Evolutionary conservation across 495 filamentous ascomycete genomes (phyloP).

Genomic region (Penicillium steckii): DNA sequence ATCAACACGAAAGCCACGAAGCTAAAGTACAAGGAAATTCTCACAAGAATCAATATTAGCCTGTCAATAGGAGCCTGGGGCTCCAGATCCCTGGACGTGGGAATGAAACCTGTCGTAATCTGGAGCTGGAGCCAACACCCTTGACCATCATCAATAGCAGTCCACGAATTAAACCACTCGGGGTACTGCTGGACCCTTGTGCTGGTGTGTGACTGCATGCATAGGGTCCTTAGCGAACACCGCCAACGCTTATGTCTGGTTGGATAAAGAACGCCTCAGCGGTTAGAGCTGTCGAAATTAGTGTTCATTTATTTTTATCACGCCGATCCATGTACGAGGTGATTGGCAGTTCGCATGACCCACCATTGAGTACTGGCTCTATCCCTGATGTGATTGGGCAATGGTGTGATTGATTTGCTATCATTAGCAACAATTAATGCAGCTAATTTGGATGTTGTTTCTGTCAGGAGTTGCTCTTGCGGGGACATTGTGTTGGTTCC

Average conservation of each 20-base stretch:
- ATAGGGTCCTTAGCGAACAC: slow-evolving; percentile 9
- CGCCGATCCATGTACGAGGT: not conserved
- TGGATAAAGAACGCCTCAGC: slow-evolving; percentile 29
- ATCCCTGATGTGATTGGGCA: slow-evolving; percentile 9
- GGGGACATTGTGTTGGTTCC: slow-evolving; percentile 17
- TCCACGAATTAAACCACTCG: not conserved
- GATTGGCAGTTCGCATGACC: not conserved
- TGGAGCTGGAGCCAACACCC: slow-evolving; percentile 3
- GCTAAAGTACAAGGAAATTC: not conserved
- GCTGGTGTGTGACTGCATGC: slow-evolving; percentile 22
- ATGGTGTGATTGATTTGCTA: slow-evolving; percentile 11
- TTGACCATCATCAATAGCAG: not conserved
- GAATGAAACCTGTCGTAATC: slow-evolving; percentile 3
- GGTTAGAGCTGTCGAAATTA: slow-evolving; percentile 26
- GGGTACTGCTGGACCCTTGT: slow-evolving; percentile 11
- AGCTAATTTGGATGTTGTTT: slow-evolving; percentile 14
- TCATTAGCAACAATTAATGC: slow-evolving; percentile 25
- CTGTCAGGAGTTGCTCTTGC: slow-evolving; percentile 15
- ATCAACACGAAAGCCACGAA: not conserved
- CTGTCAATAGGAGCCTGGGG: slow-evolving; percentile 8
- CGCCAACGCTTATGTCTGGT: slow-evolving; percentile 7
- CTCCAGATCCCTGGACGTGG: slow-evolving; percentile 12
- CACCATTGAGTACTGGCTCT: not conserved
- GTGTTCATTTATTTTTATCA: slow-evolving; percentile 16
- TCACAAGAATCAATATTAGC: slow-evolving; percentile 1